These are phyloP conservation scores for Xylariaceae sp. DNA, from an alignment of 2,329 filamentous ascomycete species.

Conservation along the genomic window DNA sequence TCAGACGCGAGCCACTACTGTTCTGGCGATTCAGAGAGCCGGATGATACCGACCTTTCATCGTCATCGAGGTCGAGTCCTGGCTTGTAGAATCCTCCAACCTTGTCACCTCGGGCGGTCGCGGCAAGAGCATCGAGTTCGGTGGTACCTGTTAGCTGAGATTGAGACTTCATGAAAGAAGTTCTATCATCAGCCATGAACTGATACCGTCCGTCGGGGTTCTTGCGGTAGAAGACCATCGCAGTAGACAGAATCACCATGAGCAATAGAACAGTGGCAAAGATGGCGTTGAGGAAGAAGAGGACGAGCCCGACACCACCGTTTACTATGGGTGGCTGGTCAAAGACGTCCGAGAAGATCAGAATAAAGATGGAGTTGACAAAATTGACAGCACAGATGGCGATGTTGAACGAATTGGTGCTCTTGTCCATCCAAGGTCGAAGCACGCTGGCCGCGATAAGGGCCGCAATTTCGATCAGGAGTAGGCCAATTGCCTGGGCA, in stretches of 20 bases:
- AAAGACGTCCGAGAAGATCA: conserved; percentile 79
- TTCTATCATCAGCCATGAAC: conserved; percentile 82
- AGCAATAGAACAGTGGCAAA: conserved; percentile 72
- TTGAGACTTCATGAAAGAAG: conserved; percentile 86
- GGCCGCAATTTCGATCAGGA: conserved; percentile 68
- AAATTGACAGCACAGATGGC: conserved; percentile 78
- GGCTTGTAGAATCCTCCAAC: conserved; percentile 45
- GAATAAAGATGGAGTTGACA: conserved; percentile 70
- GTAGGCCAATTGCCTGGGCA: conserved; percentile 68
- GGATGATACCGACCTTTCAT: conserved; percentile 59
- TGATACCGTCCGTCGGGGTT: conserved; percentile 84
- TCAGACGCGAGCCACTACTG: conserved; percentile 25
- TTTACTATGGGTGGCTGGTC: conserved; percentile 71
- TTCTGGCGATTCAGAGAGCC: conserved; percentile 42
- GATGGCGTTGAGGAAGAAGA: conserved; percentile 75
- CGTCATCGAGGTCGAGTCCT: conserved; percentile 62
- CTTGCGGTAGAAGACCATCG: conserved; percentile 69
- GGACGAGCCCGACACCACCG: conserved; percentile 75
- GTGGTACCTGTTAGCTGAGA: conserved; percentile 64
- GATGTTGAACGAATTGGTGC: conserved; percentile 86
- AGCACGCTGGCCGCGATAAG: conserved; percentile 68
- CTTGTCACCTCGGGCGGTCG: conserved; percentile 73
- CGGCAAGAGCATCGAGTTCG: conserved; percentile 76
- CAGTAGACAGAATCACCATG: conserved; percentile 64
- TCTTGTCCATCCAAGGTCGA: conserved; percentile 93